These are phyloP conservation scores for Steccherinum ochraceum DNA, from an alignment of 768 basidiomycete species.

Conservation along the genomic window DNA sequence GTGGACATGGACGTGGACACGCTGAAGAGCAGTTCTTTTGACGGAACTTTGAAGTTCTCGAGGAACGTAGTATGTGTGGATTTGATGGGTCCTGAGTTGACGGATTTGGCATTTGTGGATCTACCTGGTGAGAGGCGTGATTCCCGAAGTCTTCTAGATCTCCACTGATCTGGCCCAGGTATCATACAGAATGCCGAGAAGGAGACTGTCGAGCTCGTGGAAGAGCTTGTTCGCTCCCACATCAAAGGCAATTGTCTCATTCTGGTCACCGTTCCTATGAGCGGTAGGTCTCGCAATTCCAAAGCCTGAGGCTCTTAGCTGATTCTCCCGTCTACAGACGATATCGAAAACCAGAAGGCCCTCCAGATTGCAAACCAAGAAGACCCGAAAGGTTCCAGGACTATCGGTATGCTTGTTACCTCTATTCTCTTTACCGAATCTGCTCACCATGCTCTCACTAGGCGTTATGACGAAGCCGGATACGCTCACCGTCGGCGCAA, in stretches of 20 bases:
- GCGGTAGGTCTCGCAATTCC: slow-evolving; percentile 30
- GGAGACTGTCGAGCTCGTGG: slow-evolving; percentile 37
- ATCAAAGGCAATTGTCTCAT: slow-evolving; percentile 51
- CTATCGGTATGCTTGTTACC: slow-evolving; percentile 39
- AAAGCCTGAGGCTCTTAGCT: background rate
- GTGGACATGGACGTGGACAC: background rate
- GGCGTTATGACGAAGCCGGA: slow-evolving; percentile 73
- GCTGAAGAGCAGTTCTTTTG: background rate
- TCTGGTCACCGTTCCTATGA: slow-evolving; percentile 60
- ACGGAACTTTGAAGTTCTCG: slow-evolving; percentile 17
- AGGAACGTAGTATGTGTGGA: slow-evolving; percentile 21
- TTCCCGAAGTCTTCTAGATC: too few species aligned
- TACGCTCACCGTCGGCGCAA: slow-evolving; percentile 37
- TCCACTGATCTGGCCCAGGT: too few species aligned
- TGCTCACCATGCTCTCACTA: slow-evolving; percentile 16
- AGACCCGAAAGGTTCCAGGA: slow-evolving; percentile 49
- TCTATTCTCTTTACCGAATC: background rate
- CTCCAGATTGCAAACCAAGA: slow-evolving; percentile 43
- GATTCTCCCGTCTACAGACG: slow-evolving; percentile 36
- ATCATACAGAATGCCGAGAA: slow-evolving; percentile 49
- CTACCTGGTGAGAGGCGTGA: slow-evolving; percentile 26
- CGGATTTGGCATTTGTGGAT: slow-evolving; percentile 26
- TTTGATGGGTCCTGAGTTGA: slow-evolving; percentile 20
- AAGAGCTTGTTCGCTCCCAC: slow-evolving; percentile 38
- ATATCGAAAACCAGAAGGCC: slow-evolving; percentile 59